Percentiles rank a stretch among this genome's conserved stretches.
phyloP scores from a whole-genome alignment of 2,329 filamentous ascomycete species.

The Talaromyces pinophilus region DNA sequence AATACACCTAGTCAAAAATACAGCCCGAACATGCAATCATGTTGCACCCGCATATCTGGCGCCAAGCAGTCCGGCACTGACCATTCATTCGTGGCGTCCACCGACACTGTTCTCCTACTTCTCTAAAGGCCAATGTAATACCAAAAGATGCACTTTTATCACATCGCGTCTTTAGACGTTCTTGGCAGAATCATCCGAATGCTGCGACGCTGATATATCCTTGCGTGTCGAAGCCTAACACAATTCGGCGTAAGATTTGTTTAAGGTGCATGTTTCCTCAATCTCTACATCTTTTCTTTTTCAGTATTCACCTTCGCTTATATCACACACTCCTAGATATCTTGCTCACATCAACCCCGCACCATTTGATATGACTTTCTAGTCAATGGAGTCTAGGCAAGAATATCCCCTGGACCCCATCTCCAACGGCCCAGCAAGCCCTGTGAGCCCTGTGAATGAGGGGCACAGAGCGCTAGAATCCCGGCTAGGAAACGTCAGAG shows the following conservation, averaged over 20 bases:
- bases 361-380: background rate
- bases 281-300: background rate
- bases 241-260: background rate
- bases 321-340: background rate
- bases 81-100: background rate
- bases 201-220: background rate
- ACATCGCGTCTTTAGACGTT: background rate
- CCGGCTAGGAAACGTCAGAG: no score
- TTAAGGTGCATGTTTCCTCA: background rate
- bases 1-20: background rate
- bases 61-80: background rate
- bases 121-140: background rate
- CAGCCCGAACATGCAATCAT: background rate
- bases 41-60: background rate
- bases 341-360: background rate
- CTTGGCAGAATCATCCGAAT: background rate
- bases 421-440: background rate
- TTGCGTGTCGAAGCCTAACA: background rate
- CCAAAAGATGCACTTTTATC: background rate
- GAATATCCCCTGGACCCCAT: background rate
- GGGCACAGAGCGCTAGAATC: background rate
- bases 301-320: background rate
- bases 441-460: background rate
- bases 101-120: background rate
- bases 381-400: background rate